These are phyloP conservation scores for Trichothecium roseum DNA, from an alignment of 2,329 filamentous ascomycete species.

Conservation along the genomic window DNA sequence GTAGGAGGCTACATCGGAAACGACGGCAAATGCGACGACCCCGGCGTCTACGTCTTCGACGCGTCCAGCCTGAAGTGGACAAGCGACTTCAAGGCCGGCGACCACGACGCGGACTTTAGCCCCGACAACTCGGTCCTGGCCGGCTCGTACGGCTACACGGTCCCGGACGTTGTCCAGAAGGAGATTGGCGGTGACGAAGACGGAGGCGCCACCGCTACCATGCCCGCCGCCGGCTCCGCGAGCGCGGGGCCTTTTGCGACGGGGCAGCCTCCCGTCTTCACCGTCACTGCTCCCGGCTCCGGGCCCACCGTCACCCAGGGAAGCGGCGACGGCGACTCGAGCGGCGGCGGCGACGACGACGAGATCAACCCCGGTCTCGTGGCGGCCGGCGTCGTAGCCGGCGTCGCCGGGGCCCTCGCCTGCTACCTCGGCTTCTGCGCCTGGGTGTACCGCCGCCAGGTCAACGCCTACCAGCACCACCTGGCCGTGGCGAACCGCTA, in stretches of 20 bases:
- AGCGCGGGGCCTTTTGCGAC: slow-evolving; percentile 62
- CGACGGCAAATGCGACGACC: slow-evolving; percentile 38
- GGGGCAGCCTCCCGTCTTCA: slow-evolving; percentile 59
- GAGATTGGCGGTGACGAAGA: slow-evolving; percentile 38
- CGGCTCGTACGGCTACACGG: slow-evolving; percentile 39
- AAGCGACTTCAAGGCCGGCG: slow-evolving; percentile 49
- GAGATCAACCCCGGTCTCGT: slow-evolving; percentile 26
- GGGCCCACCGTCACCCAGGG: slow-evolving; percentile 31
- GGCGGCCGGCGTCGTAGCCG: slow-evolving; percentile 47
- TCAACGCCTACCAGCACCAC: slow-evolving; percentile 59
- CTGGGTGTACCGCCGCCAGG: slow-evolving; percentile 63
- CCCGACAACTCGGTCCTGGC: slow-evolving; percentile 33
- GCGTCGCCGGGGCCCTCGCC: slow-evolving; percentile 50
- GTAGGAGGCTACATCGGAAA: slow-evolving; percentile 49
- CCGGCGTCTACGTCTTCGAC: slow-evolving; percentile 60
- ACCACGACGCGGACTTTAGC: slow-evolving; percentile 45
- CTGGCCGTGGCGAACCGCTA: slow-evolving; percentile 54
- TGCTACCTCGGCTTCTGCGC: slow-evolving; percentile 60
- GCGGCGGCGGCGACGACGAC: background rate
- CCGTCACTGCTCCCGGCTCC: slow-evolving; percentile 41
- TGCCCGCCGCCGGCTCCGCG: slow-evolving; percentile 38
- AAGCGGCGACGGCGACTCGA: slow-evolving; percentile 26
- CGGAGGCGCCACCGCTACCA: slow-evolving; percentile 42
- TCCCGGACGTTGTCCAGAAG: slow-evolving; percentile 38
- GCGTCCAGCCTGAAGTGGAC: slow-evolving; percentile 48